Evolutionary conservation across 1,284 basidiomycete genomes (phyloP).

Genomic region (Marasmius sp.): DNA sequence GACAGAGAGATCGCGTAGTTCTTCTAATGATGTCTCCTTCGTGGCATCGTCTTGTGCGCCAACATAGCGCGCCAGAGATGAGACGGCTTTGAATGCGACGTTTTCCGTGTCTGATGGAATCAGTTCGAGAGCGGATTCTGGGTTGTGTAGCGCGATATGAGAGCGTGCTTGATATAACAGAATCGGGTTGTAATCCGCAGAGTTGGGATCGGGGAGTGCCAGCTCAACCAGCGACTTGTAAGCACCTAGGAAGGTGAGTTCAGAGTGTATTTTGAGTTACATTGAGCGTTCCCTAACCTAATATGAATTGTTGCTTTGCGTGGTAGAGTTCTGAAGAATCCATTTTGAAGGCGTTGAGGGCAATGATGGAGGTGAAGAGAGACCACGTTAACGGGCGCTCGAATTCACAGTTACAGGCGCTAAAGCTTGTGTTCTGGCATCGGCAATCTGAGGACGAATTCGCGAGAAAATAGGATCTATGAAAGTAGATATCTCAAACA

Average conservation of each 20-base stretch:
- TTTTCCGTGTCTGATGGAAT: conserved; percentile 62
- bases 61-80: conserved; percentile 70
- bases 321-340: conserved; percentile 83
- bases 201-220: conserved; percentile 57
- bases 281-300: conserved; percentile 47
- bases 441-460: too few relatives aligned
- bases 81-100: conserved; percentile 69
- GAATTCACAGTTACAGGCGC: too few relatives aligned
- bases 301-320: conserved; percentile 82
- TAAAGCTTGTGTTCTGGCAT: too few relatives aligned
- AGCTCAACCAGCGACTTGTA: conserved; percentile 59
- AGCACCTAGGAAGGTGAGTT: conserved; percentile 47
- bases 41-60: conserved; percentile 44
- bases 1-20: conserved; percentile 81
- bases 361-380: background rate
- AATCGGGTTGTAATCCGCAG: conserved; percentile 61
- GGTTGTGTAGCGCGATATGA: conserved; percentile 73
- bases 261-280: background rate
- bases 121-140: conserved; percentile 53
- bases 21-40: conserved; percentile 69
- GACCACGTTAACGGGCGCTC: background rate
- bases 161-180: conserved; percentile 85
- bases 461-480: too few relatives aligned
- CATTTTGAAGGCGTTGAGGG: conserved; percentile 40
- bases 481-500: too few relatives aligned